These are phyloP conservation scores for Beauveria sp. DNA, from an alignment of 2,329 filamentous ascomycete genomes.

Conservation along the genomic window DNA sequence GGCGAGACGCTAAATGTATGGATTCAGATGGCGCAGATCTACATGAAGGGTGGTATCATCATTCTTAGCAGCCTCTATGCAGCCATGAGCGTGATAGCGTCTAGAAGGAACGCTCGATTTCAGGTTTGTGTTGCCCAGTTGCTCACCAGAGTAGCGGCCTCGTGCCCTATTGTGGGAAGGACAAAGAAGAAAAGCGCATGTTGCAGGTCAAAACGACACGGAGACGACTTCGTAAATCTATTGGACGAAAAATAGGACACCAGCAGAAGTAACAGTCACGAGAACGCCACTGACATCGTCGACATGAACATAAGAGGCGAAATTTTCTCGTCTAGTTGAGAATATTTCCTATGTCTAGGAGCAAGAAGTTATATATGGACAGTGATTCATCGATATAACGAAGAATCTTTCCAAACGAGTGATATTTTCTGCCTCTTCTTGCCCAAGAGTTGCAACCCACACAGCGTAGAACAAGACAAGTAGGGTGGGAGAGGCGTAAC, in stretches of 20 bases:
- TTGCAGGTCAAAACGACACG: background rate
- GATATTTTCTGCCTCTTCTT: background rate
- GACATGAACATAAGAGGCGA: background rate
- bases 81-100: background rate
- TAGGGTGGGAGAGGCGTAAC: background rate
- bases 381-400: background rate
- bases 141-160: background rate
- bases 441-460: background rate
- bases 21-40: background rate
- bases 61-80: too few relatives aligned
- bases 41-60: background rate
- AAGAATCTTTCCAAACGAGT: background rate
- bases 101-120: background rate
- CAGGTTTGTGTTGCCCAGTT: background rate
- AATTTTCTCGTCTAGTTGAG: background rate
- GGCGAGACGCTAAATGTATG: background rate
- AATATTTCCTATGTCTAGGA: too few relatives aligned
- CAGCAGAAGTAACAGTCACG: background rate
- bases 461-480: background rate
- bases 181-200: background rate
- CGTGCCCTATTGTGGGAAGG: background rate
- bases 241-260: background rate
- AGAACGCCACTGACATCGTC: background rate
- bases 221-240: background rate
- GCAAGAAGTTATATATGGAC: background rate